Evolutionary conservation across 306 rosid genomes (phyloP), one percentile per base, ranked within the genome.

Genomic region (Amphicarpaea edgeworthii): DNA sequence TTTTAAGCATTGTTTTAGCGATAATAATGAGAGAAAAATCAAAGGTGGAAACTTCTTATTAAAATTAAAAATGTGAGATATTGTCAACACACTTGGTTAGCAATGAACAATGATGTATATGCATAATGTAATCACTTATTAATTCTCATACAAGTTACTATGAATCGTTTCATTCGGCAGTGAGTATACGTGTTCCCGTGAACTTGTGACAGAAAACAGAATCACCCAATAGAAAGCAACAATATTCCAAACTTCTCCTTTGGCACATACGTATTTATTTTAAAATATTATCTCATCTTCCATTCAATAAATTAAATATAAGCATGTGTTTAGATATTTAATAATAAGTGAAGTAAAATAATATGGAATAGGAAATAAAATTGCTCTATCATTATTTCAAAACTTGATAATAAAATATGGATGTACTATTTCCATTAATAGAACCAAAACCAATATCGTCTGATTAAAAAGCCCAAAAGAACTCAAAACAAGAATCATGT

Each of bases 201-300:
- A 0, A 6, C 2, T 12, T 47, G 71, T 0, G 7, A 75, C 37
- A 30, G 64, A 55, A 42, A 78, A 69, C 47, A 61, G 78, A 79
- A 61, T 50, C 59, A 40, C 37, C 37, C 37, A 30, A 30, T 30
- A 30, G 37, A 30, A 30, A 24, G 28, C 37, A 30, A 30, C 37
- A 30, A 30, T 30, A 30, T 30, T 30, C 37, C 37, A 30, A 30
- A 30, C 37, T 30, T 30, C 37, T 32, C 32, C 43, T 51, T 42
- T 59, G 14, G 32, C 14, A 61, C 66, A 60, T 60, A 60, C 42
- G 9, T 16, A 34, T 34, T 20, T 32, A 23, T 61, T 62, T n/a
- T n/a, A n/a, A n/a, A n/a, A n/a, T n/a, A n/a, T n/a, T n/a, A n/a
- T n/a, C n/a, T n/a, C n/a, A n/a, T n/a, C n/a, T n/a, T 28, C 14